Conservation (phyloP, 495 filamentous ascomycete species). For the Podospora fimiseda region DNA sequence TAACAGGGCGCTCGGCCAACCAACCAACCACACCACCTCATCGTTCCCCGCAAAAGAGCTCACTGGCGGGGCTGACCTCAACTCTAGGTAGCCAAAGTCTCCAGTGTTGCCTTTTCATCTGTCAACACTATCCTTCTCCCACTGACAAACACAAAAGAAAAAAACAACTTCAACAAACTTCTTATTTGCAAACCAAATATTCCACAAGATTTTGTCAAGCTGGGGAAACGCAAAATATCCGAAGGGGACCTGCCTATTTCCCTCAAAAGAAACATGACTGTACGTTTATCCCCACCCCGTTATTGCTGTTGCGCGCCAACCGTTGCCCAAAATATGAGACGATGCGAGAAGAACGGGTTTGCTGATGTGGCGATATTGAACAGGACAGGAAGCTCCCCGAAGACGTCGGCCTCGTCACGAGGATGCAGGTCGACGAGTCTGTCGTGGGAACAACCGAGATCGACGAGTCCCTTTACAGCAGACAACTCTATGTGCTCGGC, state of each 20-base stretch:
- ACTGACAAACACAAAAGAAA: background rate
- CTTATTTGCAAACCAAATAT: background rate
- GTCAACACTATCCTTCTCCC: background rate
- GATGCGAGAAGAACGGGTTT: background rate
- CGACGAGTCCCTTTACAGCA: slow-evolving; percentile 95
- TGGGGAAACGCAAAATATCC: slow-evolving; percentile 83
- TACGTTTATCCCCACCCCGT: slow-evolving; percentile 40
- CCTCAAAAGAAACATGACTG: slow-evolving; percentile 77
- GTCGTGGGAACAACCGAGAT: slow-evolving; percentile 56
- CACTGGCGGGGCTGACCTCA: slow-evolving; percentile 15
- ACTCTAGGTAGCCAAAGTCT: background rate
- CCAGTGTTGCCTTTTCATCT: background rate
- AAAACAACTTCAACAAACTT: background rate
- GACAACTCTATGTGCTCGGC: slow-evolving; percentile 95
- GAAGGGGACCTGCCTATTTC: slow-evolving; percentile 66
- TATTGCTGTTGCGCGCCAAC: background rate
- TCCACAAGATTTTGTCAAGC: slow-evolving; percentile 28
- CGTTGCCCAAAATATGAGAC: too few species aligned
- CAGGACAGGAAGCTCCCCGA: slow-evolving; percentile 42
- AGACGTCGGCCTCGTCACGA: slow-evolving; percentile 56
- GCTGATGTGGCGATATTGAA: background rate
- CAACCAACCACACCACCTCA: slow-evolving; percentile 14
- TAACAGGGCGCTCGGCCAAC: background rate
- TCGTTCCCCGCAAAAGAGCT: slow-evolving; percentile 10
- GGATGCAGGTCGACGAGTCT: slow-evolving; percentile 77